Base-by-base conservation (phyloP, 768 basidiomycete genomes). In the Mycena belliarum region DNA sequence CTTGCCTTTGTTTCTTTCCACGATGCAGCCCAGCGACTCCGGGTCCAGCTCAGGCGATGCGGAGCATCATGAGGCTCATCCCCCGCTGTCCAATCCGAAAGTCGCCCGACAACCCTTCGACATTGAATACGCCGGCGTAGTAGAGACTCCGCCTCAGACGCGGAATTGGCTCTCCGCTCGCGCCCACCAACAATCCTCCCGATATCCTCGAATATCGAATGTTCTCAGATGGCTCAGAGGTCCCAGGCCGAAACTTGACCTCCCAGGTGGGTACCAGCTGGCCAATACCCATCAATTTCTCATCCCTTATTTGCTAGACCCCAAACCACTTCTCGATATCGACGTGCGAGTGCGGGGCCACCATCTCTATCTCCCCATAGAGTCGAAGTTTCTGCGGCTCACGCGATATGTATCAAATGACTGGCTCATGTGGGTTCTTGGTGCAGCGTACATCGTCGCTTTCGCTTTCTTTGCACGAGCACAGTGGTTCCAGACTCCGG, bases 401-500 rank as follows among this genome's bases (percentile, higher is more conserved):
- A 89, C 87, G 20, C 79, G 76, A 41, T 77, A 71, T 4, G 70
- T 88, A 52, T 80, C 82, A 7, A 72, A 72, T 23, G 73, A 79
- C 16, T 84, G 80, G 78, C 65, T 90, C 12, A 76, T 91, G 57
- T 61, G 79, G 35, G 35, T 87, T 52, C 75, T 91, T 16, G 79
- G 67, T 25, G 76, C 74, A 24, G 84, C 75, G 3, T 93, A 90
- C 69, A 85, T 93, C 60, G 77, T 91, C 49, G 82, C 79, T 28
- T 77, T 94, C 24, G 80, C 88, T 0, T 91, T 93, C 73, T 81
- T 93, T 60, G 73, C 84, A 12, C 81, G 89, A 18, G 79, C 85
- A 10, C 87, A 91, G 60, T 91, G 83, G 52, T 94, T 87, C 70
- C 73, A 84, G 35, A 87, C 84, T 3, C 86, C 87, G 3, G 67